Conservation (phyloP, 805 yeast species). For the Huiozyma naganishii region DNA sequence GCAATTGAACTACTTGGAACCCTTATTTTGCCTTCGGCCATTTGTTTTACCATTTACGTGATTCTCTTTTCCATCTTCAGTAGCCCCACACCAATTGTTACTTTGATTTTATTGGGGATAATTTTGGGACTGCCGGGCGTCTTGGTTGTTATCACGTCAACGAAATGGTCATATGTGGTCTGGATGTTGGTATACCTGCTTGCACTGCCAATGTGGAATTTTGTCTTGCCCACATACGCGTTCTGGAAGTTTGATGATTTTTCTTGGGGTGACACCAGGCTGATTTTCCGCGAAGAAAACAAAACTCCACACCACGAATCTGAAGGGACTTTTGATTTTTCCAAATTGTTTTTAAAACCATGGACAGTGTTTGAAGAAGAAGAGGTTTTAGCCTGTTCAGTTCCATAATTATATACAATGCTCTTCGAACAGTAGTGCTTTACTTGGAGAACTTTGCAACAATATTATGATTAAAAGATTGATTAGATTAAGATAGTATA, state of each 20-base stretch:
- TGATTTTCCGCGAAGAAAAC: slow-evolving; percentile 55
- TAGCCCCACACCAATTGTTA: slow-evolving; percentile 64
- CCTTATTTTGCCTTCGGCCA: slow-evolving; percentile 79
- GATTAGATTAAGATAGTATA: not conserved
- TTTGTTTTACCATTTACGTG: slow-evolving; percentile 72
- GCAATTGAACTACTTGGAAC: slow-evolving; percentile 80
- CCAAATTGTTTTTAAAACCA: slow-evolving; percentile 77
- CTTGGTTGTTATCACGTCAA: slow-evolving; percentile 69
- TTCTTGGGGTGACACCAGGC: slow-evolving; percentile 92
- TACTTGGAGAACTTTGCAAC: not conserved
- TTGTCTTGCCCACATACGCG: slow-evolving; percentile 75
- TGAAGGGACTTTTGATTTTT: slow-evolving; percentile 76
- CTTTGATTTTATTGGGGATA: slow-evolving; percentile 64
- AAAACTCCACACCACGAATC: slow-evolving; percentile 37
- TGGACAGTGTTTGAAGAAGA: slow-evolving; percentile 92
- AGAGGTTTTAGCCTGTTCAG: not conserved
- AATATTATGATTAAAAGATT: not conserved
- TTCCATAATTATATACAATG: not conserved
- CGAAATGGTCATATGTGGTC: slow-evolving; percentile 55
- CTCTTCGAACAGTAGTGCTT: not conserved
- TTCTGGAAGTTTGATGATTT: slow-evolving; percentile 95
- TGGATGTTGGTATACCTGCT: slow-evolving; percentile 72
- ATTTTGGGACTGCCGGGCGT: slow-evolving; percentile 81
- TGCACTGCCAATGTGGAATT: slow-evolving; percentile 92
- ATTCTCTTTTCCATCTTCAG: slow-evolving; percentile 59